Base-by-base conservation (phyloP, 345 rosid genomes). In the Pistacia atlantica region DNA sequence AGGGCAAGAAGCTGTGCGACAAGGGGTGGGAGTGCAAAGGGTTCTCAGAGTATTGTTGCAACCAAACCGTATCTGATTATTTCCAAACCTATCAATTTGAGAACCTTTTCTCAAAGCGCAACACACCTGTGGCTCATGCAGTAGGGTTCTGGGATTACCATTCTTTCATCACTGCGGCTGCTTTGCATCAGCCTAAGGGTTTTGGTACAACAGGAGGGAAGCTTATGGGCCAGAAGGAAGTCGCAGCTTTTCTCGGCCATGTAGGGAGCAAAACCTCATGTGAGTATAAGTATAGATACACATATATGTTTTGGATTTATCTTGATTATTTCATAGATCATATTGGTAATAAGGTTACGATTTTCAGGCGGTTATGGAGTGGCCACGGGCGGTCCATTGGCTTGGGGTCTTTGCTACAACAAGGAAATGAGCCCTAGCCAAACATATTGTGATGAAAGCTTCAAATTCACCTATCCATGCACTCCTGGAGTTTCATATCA, bases 331-430 rank as follows among this genome's bases (percentile, higher is more conserved):
- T 12, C 3, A 31, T 31, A 31, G 33, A 31, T 31, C 33, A 31
- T 31, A 31, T 31, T 31, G 33, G 33, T 31, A 31, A 31, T 31
- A 31, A 31, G 33, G 3, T 31, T 31, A 31, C 2, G 33, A 31
- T 31, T 31, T 31, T 46, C 83, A 93, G 98, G 98, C 80, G 96
- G 98, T 18, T 94, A 94, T 59, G 98, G 97, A 42, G 98, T 94
- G 73, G 97, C 96, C 0, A 91, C 98, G 0, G 98, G 98, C 0
- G 97, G 98, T 38, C 98, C 98, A 65, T 33, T 89, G 81, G 94
- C 93, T 6, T 92, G 98, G 97, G 98, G 98, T 13, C 81, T 94
- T 12, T 92, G 98, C 83, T 91, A 89, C 88, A 89, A 91, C 85
- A 92, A 91, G 84, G 97, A 91, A 74, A 84, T 94, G 98, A 94